These are phyloP conservation scores for Leishmania gerbilli DNA, from an alignment of 208 protist genomes.

Conservation along the genomic window DNA sequence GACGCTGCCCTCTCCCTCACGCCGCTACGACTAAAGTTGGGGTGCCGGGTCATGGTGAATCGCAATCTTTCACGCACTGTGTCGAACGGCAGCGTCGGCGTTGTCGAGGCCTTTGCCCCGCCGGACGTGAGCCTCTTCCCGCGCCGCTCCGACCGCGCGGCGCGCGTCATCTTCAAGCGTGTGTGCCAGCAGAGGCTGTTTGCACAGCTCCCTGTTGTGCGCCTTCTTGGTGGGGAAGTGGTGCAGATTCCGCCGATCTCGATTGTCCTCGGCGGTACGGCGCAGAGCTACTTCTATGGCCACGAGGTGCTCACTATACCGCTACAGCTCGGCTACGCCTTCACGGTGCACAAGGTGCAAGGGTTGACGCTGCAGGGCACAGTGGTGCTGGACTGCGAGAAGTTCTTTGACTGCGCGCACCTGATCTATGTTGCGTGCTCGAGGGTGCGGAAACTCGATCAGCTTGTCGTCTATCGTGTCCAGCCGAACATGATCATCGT, in stretches of 20 bases:
- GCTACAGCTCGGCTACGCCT: slow-evolving; percentile 88
- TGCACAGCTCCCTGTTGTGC: slow-evolving; percentile 75
- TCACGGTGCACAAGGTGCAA: slow-evolving; percentile 94
- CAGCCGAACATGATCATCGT: slow-evolving; percentile 80
- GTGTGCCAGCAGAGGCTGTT: slow-evolving; percentile 43
- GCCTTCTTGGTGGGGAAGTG: slow-evolving; percentile 71
- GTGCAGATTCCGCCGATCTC: slow-evolving; percentile 80
- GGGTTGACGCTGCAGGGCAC: slow-evolving; percentile 83
- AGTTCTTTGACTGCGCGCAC: slow-evolving; percentile 90
- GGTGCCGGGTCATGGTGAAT: slow-evolving; percentile 90
- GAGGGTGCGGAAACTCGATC: slow-evolving; percentile 75
- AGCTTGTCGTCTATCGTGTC: slow-evolving; percentile 84
- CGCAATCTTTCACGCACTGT: slow-evolving; percentile 88
- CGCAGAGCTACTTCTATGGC: slow-evolving; percentile 81
- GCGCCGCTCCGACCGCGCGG: slow-evolving; percentile 30
- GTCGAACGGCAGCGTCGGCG: slow-evolving; percentile 87
- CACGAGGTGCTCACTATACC: slow-evolving; percentile 80
- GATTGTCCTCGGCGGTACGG: slow-evolving; percentile 63
- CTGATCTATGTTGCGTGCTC: slow-evolving; percentile 91
- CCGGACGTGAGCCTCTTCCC: slow-evolving; percentile 78
- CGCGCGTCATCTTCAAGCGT: slow-evolving; percentile 28
- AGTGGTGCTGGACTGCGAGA: slow-evolving; percentile 85
- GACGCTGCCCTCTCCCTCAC: slow-evolving; percentile 54
- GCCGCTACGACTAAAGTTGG: slow-evolving; percentile 83
- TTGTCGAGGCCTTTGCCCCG: slow-evolving; percentile 82